Evolutionary conservation across 2,329 filamentous ascomycete genomes (phyloP), one percentile per base, ranked within the genome.

Genomic region (Arthrinium phaeospermum): DNA sequence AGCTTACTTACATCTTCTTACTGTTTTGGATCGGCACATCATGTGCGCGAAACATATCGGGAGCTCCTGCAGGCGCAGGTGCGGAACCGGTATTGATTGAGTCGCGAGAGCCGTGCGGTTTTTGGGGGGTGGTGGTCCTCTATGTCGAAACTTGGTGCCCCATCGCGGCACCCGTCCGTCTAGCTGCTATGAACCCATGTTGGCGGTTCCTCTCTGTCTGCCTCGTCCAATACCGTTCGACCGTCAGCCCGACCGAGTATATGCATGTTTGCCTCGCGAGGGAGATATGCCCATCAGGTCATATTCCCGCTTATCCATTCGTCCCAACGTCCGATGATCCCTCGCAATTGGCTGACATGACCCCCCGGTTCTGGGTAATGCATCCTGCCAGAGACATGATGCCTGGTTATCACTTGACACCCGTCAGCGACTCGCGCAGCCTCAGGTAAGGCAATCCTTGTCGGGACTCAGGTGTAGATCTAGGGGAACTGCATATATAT

Each of bases 171-270:
- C 27, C 51, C 19, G 30, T 37, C 53, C 53, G 37, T n/a, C n/a
- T n/a, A n/a, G n/a, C n/a, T n/a, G 53, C 27, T 34, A 57, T 30
- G 51, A 34, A 37, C 30, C 19, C 30, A 61, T 37, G 53, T 61
- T 61, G 8, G 53, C 30, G 30, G 53, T 22, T 61, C 53, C 53
- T 30, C 53, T 30, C 24, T 27, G 27, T 22, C 7, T 34, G 7
- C 16, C 53, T 61, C 53, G 30, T 61, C 53, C 53, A 61, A 61
- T 61, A 61, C 53, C 53, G 34, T 61, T 37, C 53, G 30, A 61
- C 53, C 19, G 34, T 61, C 53, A 19, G 53, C 53, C 53, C 14
- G 27, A n/a, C 16, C n/a, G 27, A 37, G 30, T 37, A 37, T 61
- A 61, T 61, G 53, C 53, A 37, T 61, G 53, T 61, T 61, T 22